Conservation (phyloP, 2,329 filamentous ascomycete genomes). For the Raffaelea ambrosiae region DNA sequence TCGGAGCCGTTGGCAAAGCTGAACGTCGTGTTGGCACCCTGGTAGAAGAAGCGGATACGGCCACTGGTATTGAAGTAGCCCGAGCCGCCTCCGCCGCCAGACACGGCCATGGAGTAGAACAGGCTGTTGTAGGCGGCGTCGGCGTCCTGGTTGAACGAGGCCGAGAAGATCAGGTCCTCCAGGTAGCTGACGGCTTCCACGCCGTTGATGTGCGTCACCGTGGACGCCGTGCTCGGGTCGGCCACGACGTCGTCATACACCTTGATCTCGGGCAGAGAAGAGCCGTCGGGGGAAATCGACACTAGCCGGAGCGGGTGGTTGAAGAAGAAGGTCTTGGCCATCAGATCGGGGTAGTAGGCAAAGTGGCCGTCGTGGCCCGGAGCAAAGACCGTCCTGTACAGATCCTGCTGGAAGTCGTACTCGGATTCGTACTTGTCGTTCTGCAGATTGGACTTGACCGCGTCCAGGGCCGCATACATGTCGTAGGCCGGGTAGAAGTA, state of each 20-base stretch:
- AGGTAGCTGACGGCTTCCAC: constrained; percentile 26
- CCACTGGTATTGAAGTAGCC: constrained; percentile 25
- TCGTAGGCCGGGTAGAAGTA: constrained; percentile 30
- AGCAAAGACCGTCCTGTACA: constrained; percentile 29
- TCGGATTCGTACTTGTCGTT: constrained; percentile 28
- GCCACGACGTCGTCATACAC: constrained; percentile 28
- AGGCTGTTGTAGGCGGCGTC: constrained; percentile 28
- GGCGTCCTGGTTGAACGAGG: constrained; percentile 22
- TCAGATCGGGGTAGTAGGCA: constrained; percentile 29
- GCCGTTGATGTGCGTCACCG: constrained; percentile 20
- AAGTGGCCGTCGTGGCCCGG: constrained; percentile 33
- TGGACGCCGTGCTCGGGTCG: constrained; percentile 10
- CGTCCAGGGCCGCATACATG: constrained; percentile 24
- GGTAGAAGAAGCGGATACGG: constrained; percentile 20
- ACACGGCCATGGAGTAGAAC: constrained; percentile 22
- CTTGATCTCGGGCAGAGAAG: constrained; percentile 33
- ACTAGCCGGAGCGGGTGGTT: constrained; percentile 29
- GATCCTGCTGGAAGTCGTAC: constrained; percentile 30
- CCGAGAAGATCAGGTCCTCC: constrained; percentile 29
- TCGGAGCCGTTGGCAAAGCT: constrained; percentile 28
- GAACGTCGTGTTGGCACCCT: constrained; percentile 24
- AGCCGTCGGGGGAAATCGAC: constrained; percentile 26
- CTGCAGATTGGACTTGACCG: constrained; percentile 21
- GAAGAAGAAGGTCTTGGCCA: constrained; percentile 28
- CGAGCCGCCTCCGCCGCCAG: constrained; percentile 7